Evolutionary conservation across 2,329 filamentous ascomycete species (phyloP).

Genomic region (Epichloe glyceriae): DNA sequence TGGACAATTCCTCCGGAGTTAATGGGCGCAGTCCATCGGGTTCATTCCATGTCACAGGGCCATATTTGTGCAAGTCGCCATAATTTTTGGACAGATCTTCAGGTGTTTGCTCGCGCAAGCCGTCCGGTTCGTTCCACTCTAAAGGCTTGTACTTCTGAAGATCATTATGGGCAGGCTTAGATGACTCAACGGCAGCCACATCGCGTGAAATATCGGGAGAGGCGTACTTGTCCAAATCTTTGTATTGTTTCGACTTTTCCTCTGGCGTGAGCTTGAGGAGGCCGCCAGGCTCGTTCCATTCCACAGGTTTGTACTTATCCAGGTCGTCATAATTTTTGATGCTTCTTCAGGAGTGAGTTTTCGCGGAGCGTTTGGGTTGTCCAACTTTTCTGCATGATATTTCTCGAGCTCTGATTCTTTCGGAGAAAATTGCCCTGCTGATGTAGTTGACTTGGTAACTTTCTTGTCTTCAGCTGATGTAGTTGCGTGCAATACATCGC

Average conservation of each 20-base stretch:
- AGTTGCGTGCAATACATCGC: constrained; percentile 15
- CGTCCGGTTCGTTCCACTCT: constrained; percentile 27
- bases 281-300: constrained; percentile 19
- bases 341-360: constrained; percentile 18
- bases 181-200: constrained; percentile 16
- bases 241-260: constrained; percentile 17
- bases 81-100: constrained; percentile 26
- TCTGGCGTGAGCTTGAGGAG: constrained; percentile 16
- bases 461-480: constrained; percentile 7
- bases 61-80: constrained; percentile 24
- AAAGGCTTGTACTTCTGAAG: constrained; percentile 26
- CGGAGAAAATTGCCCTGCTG: constrained; percentile 28
- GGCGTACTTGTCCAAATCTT: constrained; percentile 25
- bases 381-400: constrained; percentile 18
- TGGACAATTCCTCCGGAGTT: constrained; percentile 25
- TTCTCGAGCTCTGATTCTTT: constrained; percentile 17
- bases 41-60: constrained; percentile 23
- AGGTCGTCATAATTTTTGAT: constrained; percentile 30
- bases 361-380: constrained; percentile 15
- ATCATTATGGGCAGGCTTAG: constrained; percentile 21
- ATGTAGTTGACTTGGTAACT: constrained; percentile 25
- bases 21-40: constrained; percentile 19
- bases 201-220: constrained; percentile 16
- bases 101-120: constrained; percentile 19
- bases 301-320: constrained; percentile 22